Conservation (phyloP, 768 basidiomycete genomes). For the Ramaria sp. region DNA sequence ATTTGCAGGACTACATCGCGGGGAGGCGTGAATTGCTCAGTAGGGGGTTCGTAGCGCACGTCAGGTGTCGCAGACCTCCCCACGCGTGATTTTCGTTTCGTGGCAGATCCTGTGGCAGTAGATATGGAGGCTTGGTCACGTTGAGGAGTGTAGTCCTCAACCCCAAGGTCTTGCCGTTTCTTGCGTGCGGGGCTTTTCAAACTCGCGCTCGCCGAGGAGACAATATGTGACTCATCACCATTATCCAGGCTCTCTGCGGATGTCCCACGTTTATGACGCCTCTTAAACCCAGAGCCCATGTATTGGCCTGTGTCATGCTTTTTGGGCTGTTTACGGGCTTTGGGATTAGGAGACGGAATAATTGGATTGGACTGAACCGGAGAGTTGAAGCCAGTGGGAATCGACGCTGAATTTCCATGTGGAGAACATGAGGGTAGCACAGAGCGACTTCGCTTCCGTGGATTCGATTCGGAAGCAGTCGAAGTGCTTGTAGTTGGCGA, state of each 20-base stretch:
- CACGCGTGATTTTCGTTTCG: neutral
- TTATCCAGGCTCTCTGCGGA: neutral
- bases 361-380: neutral
- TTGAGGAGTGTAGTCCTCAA: slow-evolving; percentile 5
- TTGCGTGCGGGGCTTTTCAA: slow-evolving; percentile 7
- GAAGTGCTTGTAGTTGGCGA: neutral
- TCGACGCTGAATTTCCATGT: neutral
- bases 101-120: neutral
- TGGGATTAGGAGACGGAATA: neutral
- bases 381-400: neutral
- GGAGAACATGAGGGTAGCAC: neutral
- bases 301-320: neutral
- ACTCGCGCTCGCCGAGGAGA: neutral
- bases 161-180: slow-evolving; percentile 1
- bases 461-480: neutral
- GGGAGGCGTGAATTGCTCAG: slow-evolving; percentile 63
- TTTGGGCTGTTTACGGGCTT: slow-evolving; percentile 1
- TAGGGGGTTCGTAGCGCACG: slow-evolving; percentile 49
- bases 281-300: neutral
- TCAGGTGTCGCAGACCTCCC: slow-evolving; percentile 1
- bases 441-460: neutral
- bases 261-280: neutral
- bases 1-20: slow-evolving; percentile 45
- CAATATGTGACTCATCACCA: neutral
- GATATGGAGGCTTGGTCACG: neutral